Conservation (phyloP, 1,284 basidiomycete species). For the Ceratobasidium sp. region DNA sequence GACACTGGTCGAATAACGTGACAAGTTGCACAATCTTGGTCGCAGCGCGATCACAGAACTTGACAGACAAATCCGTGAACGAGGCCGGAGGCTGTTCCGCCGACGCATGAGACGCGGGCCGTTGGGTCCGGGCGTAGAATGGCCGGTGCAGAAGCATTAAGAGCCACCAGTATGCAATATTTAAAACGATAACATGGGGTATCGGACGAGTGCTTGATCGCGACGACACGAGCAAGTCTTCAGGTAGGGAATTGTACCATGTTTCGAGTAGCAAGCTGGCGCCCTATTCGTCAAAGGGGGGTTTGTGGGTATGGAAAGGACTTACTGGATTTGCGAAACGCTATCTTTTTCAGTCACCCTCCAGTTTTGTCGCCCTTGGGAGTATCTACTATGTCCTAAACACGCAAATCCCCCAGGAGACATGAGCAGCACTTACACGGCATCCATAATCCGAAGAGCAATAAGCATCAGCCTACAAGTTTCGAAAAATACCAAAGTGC, state of each 20-base stretch:
- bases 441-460: slow-evolving; percentile 63
- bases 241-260: slow-evolving; percentile 64
- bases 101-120: slow-evolving; percentile 29
- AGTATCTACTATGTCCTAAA: slow-evolving; percentile 8
- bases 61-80: slow-evolving; percentile 52
- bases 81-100: slow-evolving; percentile 55
- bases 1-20: slow-evolving; percentile 22
- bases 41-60: slow-evolving; percentile 67
- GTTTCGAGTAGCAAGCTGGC: slow-evolving; percentile 63
- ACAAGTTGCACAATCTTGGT: slow-evolving; percentile 67
- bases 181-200: slow-evolving; percentile 68
- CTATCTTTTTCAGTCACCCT: slow-evolving; percentile 41
- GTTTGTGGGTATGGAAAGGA: slow-evolving; percentile 18
- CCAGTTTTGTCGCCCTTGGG: slow-evolving; percentile 37
- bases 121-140: slow-evolving; percentile 60
- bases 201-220: slow-evolving; percentile 60
- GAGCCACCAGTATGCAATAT: slow-evolving; percentile 68
- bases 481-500: slow-evolving; percentile 61
- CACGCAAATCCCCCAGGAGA: background rate
- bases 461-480: slow-evolving; percentile 64
- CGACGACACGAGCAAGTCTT: slow-evolving; percentile 57
- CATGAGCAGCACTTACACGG: slow-evolving; percentile 58
- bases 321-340: slow-evolving; percentile 60
- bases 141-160: slow-evolving; percentile 70
- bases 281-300: background rate